Evolutionary conservation across 2,329 filamentous ascomycete genomes (phyloP), one percentile per base, ranked within the genome.

Genomic region (Fusarium denticulatum): DNA sequence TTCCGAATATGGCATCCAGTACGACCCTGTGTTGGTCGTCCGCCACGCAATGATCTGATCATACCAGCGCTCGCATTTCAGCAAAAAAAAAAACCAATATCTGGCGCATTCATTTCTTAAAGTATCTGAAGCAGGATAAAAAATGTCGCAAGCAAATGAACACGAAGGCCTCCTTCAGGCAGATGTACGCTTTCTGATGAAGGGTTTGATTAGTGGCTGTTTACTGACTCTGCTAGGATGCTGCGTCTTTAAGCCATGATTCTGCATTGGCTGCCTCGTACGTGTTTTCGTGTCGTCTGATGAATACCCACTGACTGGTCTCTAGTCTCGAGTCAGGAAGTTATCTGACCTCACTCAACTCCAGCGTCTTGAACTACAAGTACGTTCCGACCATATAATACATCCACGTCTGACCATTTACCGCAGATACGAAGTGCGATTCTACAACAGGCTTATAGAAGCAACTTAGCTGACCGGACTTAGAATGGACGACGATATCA

Each of bases 401-500:
- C 10, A 4, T n/a, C 7, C 10, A 4, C 11, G 2, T 43, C 59
- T 61, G 11, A 61, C 12, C 0, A 0, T 5, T 2, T 24, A 1
- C 9, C 10, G 1, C 10, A 47, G 45, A 47, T 30, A 47, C 9
- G 26, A 47, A 47, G 45, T 36, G 30, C 30, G 30, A 32, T 32
- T 32, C 30, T 32, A 32, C 30, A 32, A 32, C 30, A 32, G 32
- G 14, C 32, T 34, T 34, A 6, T 8, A 36, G 8, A 9, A 6
- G 0, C 5, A 9, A n/a, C n/a, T n/a, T n/a, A 16, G 9, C 30
- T 60, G 9, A 53, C 28, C 22, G 7, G 4, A 3, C 5, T 0
- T 52, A 69, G 66, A 69, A 69, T 40, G 64, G 66, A 7, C 66
- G 66, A 2, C 64, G 66, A 16, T 69, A 69, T 26, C 66, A 69